phyloP scores from a whole-genome alignment of 768 basidiomycete genomes.

The Hygrophoropsis aurantiaca region DNA sequence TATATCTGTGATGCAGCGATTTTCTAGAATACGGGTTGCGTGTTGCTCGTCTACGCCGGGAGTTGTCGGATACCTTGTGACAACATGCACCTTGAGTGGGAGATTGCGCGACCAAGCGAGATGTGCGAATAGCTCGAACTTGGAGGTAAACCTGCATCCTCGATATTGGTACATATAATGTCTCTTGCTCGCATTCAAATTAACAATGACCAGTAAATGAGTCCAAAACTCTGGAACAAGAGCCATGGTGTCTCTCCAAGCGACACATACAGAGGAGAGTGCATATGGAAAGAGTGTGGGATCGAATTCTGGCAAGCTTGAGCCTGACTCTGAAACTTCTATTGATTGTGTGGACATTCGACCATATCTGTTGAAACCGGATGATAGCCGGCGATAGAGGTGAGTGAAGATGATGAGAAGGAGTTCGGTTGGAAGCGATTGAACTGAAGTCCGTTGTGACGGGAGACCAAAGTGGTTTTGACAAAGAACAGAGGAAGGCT shows the following conservation, averaged over 20 bases:
- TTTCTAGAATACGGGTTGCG: background rate
- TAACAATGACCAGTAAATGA: conserved; percentile 1
- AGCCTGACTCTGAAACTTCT: no score
- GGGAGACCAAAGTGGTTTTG: no score
- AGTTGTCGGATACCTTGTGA: background rate
- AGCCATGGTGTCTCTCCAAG: conserved; percentile 5
- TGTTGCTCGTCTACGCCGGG: background rate
- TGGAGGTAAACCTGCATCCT: background rate
- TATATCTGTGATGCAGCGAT: background rate
- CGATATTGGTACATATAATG: background rate
- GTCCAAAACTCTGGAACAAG: conserved; percentile 9
- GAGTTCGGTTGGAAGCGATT: conserved; percentile 2
- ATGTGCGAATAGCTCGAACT: background rate
- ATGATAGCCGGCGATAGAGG: no score
- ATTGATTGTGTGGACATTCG: no score
- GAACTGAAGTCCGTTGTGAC: no score
- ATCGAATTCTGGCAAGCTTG: background rate
- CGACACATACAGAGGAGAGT: conserved; percentile 3
- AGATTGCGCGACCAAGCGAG: conserved; percentile 3
- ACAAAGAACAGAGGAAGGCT: no score
- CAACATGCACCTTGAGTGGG: conserved; percentile 1
- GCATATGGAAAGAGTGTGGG: conserved; percentile 6
- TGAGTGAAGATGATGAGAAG: conserved; percentile 3
- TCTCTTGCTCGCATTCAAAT: background rate
- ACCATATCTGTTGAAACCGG: no score